Evolutionary conservation across 305 asterid species (phyloP).

Genomic region (Solanum hybrid): DNA sequence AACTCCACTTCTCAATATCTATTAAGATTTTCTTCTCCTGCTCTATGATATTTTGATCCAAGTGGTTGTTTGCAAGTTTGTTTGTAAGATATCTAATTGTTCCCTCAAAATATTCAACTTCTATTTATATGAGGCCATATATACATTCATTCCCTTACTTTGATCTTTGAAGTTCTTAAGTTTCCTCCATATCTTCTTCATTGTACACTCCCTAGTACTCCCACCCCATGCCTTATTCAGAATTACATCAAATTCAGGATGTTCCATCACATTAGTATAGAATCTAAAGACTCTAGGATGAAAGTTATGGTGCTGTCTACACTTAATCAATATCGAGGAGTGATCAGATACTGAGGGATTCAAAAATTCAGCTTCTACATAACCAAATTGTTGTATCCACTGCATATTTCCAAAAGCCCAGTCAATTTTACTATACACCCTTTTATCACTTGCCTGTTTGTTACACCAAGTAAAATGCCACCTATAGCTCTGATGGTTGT

Average conservation of each 20-base stretch:
- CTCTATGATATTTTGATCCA: background rate
- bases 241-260: background rate
- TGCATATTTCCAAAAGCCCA: background rate
- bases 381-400: background rate
- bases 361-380: background rate
- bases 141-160: no score
- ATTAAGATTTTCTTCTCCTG: background rate
- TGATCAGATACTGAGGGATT: no score
- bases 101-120: no score
- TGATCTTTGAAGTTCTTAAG: background rate
- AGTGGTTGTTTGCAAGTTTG: no score
- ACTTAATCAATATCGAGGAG: background rate
- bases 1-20: background rate
- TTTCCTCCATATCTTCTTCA: background rate
- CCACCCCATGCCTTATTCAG: background rate
- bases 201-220: background rate
- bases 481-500: background rate
- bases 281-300: background rate
- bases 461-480: background rate
- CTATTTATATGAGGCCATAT: no score
- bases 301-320: background rate
- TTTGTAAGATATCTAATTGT: no score
- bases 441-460: background rate
- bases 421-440: background rate
- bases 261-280: background rate